These are phyloP conservation scores for Dendryphion nanum DNA, from an alignment of 2,329 filamentous ascomycete species.

Conservation along the genomic window DNA sequence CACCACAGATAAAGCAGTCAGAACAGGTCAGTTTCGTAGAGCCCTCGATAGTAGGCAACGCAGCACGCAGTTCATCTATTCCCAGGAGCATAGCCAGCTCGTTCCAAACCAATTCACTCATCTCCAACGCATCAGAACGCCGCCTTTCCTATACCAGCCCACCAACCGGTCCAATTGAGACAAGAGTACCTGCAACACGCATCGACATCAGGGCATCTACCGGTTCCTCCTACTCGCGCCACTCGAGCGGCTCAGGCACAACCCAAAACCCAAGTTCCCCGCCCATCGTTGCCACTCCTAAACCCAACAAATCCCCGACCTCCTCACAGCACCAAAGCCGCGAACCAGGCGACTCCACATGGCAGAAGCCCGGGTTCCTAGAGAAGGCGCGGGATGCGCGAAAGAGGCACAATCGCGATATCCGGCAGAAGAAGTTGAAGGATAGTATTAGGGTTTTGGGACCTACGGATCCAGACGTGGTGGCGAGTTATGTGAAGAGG, in stretches of 20 bases:
- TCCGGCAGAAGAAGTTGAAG: conserved; percentile 27
- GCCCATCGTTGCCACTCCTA: not conserved
- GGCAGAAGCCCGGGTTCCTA: conserved; percentile 13
- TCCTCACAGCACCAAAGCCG: too few relatives aligned
- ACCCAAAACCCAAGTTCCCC: conserved; percentile 1
- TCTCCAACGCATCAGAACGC: conserved; percentile 5
- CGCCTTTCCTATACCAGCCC: conserved; percentile 17
- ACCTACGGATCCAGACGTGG: conserved; percentile 22
- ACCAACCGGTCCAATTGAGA: conserved; percentile 6
- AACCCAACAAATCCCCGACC: too few relatives aligned
- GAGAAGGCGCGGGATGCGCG: conserved; percentile 24
- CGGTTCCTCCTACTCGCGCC: conserved; percentile 4
- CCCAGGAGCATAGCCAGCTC: not conserved
- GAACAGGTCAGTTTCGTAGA: conserved; percentile 1
- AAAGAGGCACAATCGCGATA: conserved; percentile 17
- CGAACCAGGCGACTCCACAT: conserved; percentile 4
- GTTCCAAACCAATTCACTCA: conserved; percentile 3
- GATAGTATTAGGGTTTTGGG: conserved; percentile 31
- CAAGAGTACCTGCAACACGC: conserved; percentile 7
- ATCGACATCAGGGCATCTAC: conserved; percentile 8
- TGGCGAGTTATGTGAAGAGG: conserved; percentile 16
- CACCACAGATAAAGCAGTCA: conserved; percentile 3
- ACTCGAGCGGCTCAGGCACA: not conserved
- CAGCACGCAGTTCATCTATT: conserved; percentile 3
- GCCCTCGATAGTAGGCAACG: not conserved